Evolutionary conservation across 768 basidiomycete species (phyloP), one percentile per base, ranked within the genome.

Genomic region (Tremella fuciformis): DNA sequence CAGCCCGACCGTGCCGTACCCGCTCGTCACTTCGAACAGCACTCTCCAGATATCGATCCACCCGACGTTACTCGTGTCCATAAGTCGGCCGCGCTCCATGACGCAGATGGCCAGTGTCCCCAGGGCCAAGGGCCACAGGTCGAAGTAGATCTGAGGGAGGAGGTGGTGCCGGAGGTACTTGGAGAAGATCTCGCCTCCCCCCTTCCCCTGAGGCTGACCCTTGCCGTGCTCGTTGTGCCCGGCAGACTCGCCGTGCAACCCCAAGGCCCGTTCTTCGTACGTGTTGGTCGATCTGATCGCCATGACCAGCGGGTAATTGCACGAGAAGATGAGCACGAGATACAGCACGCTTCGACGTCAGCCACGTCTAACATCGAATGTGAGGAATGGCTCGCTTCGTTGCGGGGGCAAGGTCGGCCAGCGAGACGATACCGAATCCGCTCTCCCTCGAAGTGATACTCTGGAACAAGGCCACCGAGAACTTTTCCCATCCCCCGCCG

Each of bases 1-100:
- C 47, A 59, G 13, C 6, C 62, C 62, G 13, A 63, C 55, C 13
- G 58, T 63, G 3, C 47, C 62, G 53, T 63, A 63, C 8, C 48
- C 62, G 34, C 53, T 55, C n/a, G 62, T 63, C 41, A 58, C 62
- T 26, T 63, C 62, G 39, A 63, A 63, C 16, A 63, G n/a, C 11
- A 63, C 53, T 24, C 55, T 53, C 39, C 52, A 59, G 29, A 63
- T 50, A 9, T 50, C 58, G n/a, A 63, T 49, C 62, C 62, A 63
- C 8, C 58, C 58, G 19, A 24, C 40, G 38, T 63, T 59, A 29
- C 37, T 34, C 19, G 39, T 53, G 21, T 58, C 40, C 16, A 53
- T 26, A 1, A 63, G 24, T 24, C 46, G 37, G 1, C 24, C 54
- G 13, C 62, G 29, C 29, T 63, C 62, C 11, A 58, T 22, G 9